A percentile compares a stretch with the other conserved stretches of the same genome.
phyloP scores from a whole-genome alignment of 345 rosid species.

The Litchi chinensis region DNA sequence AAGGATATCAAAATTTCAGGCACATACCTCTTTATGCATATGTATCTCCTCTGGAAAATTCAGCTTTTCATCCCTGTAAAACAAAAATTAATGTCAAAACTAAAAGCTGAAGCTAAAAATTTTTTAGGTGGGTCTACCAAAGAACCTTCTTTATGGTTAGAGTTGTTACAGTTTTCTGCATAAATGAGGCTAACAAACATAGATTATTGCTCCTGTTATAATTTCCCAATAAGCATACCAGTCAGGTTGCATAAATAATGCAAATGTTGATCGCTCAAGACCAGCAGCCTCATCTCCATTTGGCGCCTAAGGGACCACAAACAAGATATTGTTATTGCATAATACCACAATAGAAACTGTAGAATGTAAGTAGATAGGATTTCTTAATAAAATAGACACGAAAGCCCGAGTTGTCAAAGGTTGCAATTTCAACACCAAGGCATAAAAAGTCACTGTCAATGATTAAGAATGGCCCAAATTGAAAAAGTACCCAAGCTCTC shows the following conservation, averaged over 20 bases:
- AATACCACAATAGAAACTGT: background rate
- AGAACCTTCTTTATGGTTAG: background rate
- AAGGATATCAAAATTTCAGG: background rate
- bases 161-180: background rate
- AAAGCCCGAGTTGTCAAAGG: background rate
- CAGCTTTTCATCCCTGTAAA: conserved; percentile 74
- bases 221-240: conserved; percentile 48
- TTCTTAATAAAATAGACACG: background rate
- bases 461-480: too few species aligned
- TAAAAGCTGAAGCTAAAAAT: background rate
- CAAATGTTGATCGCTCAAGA: conserved; percentile 83
- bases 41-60: conserved; percentile 63
- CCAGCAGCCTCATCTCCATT: conserved; percentile 66
- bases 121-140: background rate
- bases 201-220: background rate
- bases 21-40: conserved; percentile 57
- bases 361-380: background rate
- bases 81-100: conserved; percentile 5
- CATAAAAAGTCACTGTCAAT: too few species aligned
- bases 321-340: conserved; percentile 1
- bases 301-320: conserved; percentile 60
- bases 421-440: too few species aligned
- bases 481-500: too few species aligned
- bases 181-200: background rate
- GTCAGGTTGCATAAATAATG: conserved; percentile 97